Evolutionary conservation across 2,329 filamentous ascomycete genomes (phyloP), one percentile per base, ranked within the genome.

Genomic region (Chaetomiaceae sp.): DNA sequence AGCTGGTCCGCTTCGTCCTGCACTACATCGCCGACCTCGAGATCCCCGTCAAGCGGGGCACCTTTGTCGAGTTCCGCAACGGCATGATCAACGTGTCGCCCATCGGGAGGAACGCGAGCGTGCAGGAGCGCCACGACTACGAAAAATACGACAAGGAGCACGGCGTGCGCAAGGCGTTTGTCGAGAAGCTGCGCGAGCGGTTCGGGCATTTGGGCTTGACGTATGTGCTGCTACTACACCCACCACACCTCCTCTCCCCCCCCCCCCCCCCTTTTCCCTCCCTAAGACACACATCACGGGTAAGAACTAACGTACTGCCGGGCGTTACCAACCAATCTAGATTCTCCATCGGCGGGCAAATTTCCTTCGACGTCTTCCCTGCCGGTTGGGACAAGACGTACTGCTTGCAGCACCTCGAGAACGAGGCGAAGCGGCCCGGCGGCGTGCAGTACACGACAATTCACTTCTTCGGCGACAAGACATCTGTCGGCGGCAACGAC

Each of bases 401-500:
- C 80, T 96, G 91, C 75, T 78, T 97, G 62, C 77, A 82, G 64
- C 91, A 96, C 72, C 77, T 97, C 57, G 89, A 94, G 74, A 80
- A 80, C 59, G 91, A 96, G 71, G 85, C 86, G 59, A 75, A 79
- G 73, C 77, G 80, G 69, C 76, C 80, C 36, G 85, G 82, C 65
- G 85, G 86, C 58, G 76, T 95, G 58, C 74, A 84, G 21, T 97
- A 92, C 78, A 89, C 83, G 62, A 92, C 82, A 40, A 87, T 97
- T 63, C 94, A 97, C 78, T 97, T 97, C 81, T 99, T 97, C 66
- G 94, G 94, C 61, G 94, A 99, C 79, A 99, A 97, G 85, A 89
- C 89, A 23, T 85, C 83, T 67, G 73, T 85, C 69, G 92, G 94
- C 59, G 94, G 94, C 57, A 99, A 97, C 71, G 94, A 99, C 73